A percentile compares a stretch with the other conserved stretches of the same genome.
Evolutionary conservation across 2,329 filamentous ascomycete species (phyloP).

Genomic region (Aspergillus oerlinghausenensis): DNA sequence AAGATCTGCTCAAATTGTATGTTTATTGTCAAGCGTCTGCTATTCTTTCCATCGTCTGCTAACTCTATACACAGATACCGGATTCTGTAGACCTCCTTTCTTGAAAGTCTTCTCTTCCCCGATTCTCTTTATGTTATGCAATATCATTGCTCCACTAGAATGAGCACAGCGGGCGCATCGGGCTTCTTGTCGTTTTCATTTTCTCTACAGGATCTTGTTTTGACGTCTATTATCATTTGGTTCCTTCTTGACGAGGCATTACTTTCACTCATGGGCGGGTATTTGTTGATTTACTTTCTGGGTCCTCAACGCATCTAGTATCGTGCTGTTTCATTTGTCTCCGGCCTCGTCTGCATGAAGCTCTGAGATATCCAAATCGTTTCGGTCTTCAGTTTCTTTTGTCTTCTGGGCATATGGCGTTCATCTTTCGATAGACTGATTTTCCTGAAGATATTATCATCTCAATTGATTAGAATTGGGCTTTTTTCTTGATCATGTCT

Average conservation of each 20-base stretch:
- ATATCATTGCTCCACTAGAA: not conserved
- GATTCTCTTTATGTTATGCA: not conserved
- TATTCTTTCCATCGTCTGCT: constrained; percentile 4
- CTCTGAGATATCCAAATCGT: constrained; percentile 15
- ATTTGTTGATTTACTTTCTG: not conserved
- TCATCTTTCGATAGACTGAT: not conserved
- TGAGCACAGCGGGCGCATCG: not conserved
- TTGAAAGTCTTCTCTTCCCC: not conserved
- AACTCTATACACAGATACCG: constrained; percentile 22
- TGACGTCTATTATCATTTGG: not conserved
- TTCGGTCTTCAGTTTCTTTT: constrained; percentile 11
- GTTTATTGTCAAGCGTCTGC: constrained; percentile 18
- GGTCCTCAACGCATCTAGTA: not conserved
- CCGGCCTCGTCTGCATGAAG: constrained; percentile 8
- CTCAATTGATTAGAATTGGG: constrained; percentile 1
- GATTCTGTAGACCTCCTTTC: constrained; percentile 20
- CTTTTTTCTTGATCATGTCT: not conserved
- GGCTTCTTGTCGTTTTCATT: not conserved
- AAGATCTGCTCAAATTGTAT: constrained; percentile 54
- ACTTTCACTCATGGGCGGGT: not conserved
- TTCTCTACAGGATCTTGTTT: not conserved
- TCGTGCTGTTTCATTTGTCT: not conserved
- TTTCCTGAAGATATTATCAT: not conserved
- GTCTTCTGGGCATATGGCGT: not conserved
- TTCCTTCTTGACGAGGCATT: not conserved